These are phyloP conservation scores for Mucor plumbeus DNA, from an alignment of 371 early-diverging fungal genomes.

Conservation along the genomic window DNA sequence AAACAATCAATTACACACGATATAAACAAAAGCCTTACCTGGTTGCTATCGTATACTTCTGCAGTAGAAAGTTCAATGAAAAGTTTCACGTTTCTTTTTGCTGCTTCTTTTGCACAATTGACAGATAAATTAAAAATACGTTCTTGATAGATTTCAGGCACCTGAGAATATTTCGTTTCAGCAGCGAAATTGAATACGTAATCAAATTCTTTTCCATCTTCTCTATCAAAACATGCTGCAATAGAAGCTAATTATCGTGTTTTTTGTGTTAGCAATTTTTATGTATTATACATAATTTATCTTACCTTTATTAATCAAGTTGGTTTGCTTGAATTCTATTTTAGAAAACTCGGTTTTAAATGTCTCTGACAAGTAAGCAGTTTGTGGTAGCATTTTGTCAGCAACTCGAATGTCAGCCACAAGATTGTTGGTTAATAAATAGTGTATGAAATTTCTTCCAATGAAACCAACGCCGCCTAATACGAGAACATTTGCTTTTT, in stretches of 20 bases:
- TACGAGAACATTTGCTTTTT: conserved; percentile 58
- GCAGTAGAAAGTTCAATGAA: conserved; percentile 89
- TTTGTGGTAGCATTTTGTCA: conserved; percentile 90
- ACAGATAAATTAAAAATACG: conserved; percentile 78
- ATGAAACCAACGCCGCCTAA: conserved; percentile 89
- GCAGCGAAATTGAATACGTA: conserved; percentile 91
- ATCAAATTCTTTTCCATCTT: conserved; percentile 76
- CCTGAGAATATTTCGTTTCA: conserved; percentile 91
- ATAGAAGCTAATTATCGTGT: conserved; percentile 57
- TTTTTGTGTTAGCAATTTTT: neutral
- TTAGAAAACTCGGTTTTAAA: conserved; percentile 72
- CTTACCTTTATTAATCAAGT: conserved; percentile 79
- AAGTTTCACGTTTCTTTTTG: conserved; percentile 70
- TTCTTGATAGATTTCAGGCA: conserved; percentile 86
- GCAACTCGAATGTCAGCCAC: conserved; percentile 77
- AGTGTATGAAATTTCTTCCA: conserved; percentile 80
- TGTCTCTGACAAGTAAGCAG: conserved; percentile 75
- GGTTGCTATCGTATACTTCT: conserved; percentile 84
- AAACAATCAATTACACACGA: neutral
- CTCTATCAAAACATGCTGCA: conserved; percentile 72
- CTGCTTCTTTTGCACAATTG: conserved; percentile 83
- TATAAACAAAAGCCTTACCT: conserved; percentile 48
- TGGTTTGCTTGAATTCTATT: conserved; percentile 85
- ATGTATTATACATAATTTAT: neutral
- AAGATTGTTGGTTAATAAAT: conserved; percentile 71